Evolutionary conservation across 805 yeast species (phyloP), one percentile per base, ranked within the genome.

Genomic region (Nadsonia fulvescens): DNA sequence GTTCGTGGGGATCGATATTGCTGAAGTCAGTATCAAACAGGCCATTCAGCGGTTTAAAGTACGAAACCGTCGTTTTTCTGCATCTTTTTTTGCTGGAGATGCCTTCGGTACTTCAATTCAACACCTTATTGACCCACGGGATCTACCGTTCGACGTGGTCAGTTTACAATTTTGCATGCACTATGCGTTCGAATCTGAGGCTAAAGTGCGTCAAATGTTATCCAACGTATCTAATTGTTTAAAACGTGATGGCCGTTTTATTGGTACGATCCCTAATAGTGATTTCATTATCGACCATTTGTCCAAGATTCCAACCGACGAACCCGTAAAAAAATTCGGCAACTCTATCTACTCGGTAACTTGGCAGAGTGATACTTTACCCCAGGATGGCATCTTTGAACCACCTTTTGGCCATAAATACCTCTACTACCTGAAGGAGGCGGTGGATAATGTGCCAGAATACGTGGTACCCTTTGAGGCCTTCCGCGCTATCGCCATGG

Each of bases 371-470:
- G 79, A 72, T n/a, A 54, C 73, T 11, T 68, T 62, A 15, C 81
- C 82, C 1, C 54, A 53, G 25, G 74, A 68, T 37, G 82, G 86
- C 2, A 67, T 64, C 24, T 79, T 78, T 42, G 54, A 68, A 8
- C 64, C 71, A 1, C 77, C 89, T 1, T 81, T 57, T 44, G 99
- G 98, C 0, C 76, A 83, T 47, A 60, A 66, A 40, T 89, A 89
- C 48, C 67, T 66, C 28, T 89, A 77, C 46, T 78, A 58, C 52
- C 54, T 89, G 32, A 70, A 70, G 36, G 98, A 89, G 53, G 98
- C 99, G 0, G 86, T 89, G 25, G 94, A 81, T 34, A 73, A 89
- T 40, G 94, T 89, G 13, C 96, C 96, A 0, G 99, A 89, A 44
- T 89, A 76, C 42, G 91, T 89, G 5, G 94, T 89, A 5, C 96